These are phyloP conservation scores for Alternaria infectoria DNA, from an alignment of 2,329 filamentous ascomycete species.

Conservation along the genomic window DNA sequence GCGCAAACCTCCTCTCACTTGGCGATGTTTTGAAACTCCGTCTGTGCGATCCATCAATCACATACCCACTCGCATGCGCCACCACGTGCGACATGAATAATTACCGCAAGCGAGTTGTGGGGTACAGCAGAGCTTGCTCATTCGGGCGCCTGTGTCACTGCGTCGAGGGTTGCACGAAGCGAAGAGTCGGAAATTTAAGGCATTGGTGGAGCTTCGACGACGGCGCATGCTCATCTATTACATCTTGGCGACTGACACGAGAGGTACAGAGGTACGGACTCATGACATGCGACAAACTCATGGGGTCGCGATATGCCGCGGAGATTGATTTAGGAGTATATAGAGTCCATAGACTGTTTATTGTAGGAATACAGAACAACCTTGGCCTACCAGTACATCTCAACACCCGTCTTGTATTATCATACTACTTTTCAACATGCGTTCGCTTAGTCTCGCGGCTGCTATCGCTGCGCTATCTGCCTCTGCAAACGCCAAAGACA, in stretches of 20 bases:
- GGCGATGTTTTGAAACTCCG: background rate
- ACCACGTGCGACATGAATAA: background rate
- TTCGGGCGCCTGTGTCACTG: background rate
- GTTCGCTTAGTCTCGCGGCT: background rate
- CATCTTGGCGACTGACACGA: background rate
- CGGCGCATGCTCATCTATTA: background rate
- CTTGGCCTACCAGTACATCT: background rate
- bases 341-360: background rate
- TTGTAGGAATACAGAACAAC: too few species aligned
- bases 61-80: background rate
- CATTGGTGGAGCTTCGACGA: background rate
- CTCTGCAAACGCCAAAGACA: constrained; percentile 27
- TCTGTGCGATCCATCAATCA: constrained; percentile 1
- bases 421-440: background rate
- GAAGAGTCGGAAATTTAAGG: background rate
- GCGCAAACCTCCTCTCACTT: background rate
- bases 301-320: background rate
- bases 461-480: background rate
- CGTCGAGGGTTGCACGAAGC: background rate
- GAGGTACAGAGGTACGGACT: background rate
- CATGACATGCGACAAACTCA: background rate
- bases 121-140: background rate
- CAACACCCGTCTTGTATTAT: background rate
- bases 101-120: background rate
- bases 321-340: background rate